phyloP scores from a whole-genome alignment of 179 eudicot genomes.

The Beta corolliflora region DNA sequence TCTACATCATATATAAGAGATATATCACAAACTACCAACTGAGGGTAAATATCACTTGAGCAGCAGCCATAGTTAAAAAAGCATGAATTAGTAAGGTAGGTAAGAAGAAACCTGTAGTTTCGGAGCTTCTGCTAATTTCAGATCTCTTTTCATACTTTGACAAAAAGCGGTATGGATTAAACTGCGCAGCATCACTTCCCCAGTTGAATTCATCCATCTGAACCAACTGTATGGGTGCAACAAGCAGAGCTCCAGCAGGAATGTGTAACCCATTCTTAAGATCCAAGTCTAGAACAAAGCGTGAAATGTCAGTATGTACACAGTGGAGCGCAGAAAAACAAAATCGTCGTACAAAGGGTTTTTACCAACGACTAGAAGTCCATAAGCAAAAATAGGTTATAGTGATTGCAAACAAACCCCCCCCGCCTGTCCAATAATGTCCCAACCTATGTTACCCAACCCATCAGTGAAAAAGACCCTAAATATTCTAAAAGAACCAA shows the following conservation, averaged over 20 bases:
- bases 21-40: neutral
- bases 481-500: neutral
- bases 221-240: slow-evolving; percentile 55
- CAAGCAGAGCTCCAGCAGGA: slow-evolving; percentile 61
- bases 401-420: neutral
- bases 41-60: neutral
- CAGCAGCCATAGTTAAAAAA: neutral
- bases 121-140: slow-evolving; percentile 18
- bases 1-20: neutral
- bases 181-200: slow-evolving; percentile 58
- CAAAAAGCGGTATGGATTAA: slow-evolving; percentile 58
- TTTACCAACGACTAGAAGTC: neutral
- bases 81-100: neutral
- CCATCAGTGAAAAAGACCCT: neutral
- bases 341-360: neutral
- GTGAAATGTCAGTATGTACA: neutral
- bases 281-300: slow-evolving; percentile 40
- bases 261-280: slow-evolving; percentile 46
- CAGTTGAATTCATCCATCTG: slow-evolving; percentile 50
- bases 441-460: neutral
- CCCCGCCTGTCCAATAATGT: neutral
- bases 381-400: too few relatives aligned
- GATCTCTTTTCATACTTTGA: slow-evolving; percentile 37
- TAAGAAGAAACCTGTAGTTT: slow-evolving; percentile 32
- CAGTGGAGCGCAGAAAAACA: neutral